Base-by-base conservation (phyloP, 371 early-diverging fungal genomes). In the Mycotypha africana region DNA sequence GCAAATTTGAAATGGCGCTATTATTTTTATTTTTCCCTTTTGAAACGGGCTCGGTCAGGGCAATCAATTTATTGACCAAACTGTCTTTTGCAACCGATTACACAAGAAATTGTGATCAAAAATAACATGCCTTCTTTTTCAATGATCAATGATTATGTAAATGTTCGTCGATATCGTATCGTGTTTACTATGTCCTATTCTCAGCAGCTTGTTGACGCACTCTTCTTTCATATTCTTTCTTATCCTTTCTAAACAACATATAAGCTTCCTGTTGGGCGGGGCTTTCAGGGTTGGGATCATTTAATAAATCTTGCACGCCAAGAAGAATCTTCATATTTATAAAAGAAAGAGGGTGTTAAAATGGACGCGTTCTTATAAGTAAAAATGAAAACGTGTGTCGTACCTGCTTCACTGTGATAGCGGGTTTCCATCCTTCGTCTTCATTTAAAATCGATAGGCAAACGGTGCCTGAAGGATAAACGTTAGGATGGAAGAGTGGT, bases 391-490 rank as follows among this genome's bases (percentile, higher is more conserved):
- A 28, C 8, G 8, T 8, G 6, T 12, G 6, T 28, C 63, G 49
- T 69, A 94, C 94, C 75, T 99, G 97, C 54, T 98, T 95, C 45
- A 99, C 79, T 4, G 98, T 98, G 45, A 99, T 91, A 9, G 96
- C 91, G 10, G 99, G 98, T 62, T 97, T 94, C 97, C 98, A 97
- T 44, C 85, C 96, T 52, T 97, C 86, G 21, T 95, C 95, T 49
- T 92, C 96, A 52, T 95, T 92, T 47, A 99, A 62, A 54, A 99
- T 98, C n/a, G 95, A 95, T 33, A 99, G 72, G 53, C 99, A 99
- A 9, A 99, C 93, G 0, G 97, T 98, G 28, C 99, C 99, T 12
- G 93, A 95, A 11, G 96, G 95, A 65, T 98, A 99, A 16, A 99
- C 89, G 62, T 99, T 99, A 8, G 99, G 99, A 65, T 99, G 99